Evolutionary conservation across 192 early-diverging fungal genomes (phyloP).

Genomic region (Entrophospora sp.): DNA sequence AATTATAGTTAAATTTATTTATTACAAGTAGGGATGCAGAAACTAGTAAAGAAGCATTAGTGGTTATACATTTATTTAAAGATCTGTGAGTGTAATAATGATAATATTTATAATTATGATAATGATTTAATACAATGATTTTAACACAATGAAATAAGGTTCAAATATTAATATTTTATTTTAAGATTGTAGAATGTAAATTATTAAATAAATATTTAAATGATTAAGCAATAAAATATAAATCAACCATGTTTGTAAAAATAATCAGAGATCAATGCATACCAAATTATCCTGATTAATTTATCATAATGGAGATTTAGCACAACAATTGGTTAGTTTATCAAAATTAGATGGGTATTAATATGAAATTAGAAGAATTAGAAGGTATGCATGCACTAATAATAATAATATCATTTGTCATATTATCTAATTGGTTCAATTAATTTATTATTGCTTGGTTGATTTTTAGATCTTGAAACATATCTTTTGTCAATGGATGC

Average conservation of each 20-base stretch:
- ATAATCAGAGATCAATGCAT: constrained; percentile 92
- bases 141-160: no score
- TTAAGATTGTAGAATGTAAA: constrained; percentile 75
- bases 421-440: no score
- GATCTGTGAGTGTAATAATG: constrained; percentile 35
- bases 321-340: constrained; percentile 74
- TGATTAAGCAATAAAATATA: constrained; percentile 63
- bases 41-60: constrained; percentile 64
- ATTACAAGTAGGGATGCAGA: no score
- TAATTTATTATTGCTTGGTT: no score
- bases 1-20: no score
- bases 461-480: no score
- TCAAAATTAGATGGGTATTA: constrained; percentile 71
- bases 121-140: neutral
- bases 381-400: no score
- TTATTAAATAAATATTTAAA: constrained; percentile 71
- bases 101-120: neutral
- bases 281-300: constrained; percentile 93
- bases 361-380: constrained; percentile 62
- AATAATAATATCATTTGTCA: no score
- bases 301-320: constrained; percentile 82
- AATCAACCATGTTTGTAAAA: constrained; percentile 87
- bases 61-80: constrained; percentile 58
- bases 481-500: no score
- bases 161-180: no score